Evolutionary conservation across 768 basidiomycete species (phyloP).

Genomic region (Trametes meyenii): DNA sequence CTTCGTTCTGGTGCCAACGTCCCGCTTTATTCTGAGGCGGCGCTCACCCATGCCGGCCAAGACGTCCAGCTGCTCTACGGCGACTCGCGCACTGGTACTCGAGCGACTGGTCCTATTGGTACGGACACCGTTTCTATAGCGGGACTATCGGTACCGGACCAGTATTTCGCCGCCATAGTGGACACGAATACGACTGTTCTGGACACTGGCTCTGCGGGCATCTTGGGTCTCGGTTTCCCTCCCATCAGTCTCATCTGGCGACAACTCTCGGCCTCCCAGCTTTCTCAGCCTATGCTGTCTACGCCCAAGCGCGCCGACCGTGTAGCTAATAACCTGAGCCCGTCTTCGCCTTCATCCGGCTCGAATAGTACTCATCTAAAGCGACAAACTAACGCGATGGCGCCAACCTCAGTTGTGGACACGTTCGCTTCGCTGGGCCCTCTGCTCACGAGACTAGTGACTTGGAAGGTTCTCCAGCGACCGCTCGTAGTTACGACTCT

Average conservation of each 20-base stretch:
- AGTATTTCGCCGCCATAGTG: conserved; percentile 69
- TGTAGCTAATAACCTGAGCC: neutral
- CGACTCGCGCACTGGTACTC: conserved; percentile 71
- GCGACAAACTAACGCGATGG: neutral
- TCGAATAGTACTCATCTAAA: conserved; percentile 4
- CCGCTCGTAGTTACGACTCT: conserved; percentile 53
- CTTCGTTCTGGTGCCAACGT: conserved; percentile 42
- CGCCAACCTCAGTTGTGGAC: conserved; percentile 20
- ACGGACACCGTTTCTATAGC: conserved; percentile 59
- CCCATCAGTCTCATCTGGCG: conserved; percentile 44
- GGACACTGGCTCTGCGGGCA: conserved; percentile 60
- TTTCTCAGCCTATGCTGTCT: conserved; percentile 5
- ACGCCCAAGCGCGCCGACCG: neutral
- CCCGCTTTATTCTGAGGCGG: conserved; percentile 52
- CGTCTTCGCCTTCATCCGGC: conserved; percentile 16
- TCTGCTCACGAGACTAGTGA: conserved; percentile 37
- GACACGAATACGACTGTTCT: conserved; percentile 67
- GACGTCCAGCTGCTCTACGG: conserved; percentile 62
- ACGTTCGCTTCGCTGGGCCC: conserved; percentile 38
- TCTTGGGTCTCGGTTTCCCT: conserved; percentile 78
- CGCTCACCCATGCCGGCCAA: conserved; percentile 50
- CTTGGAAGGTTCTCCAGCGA: conserved; percentile 44
- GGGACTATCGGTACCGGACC: conserved; percentile 49
- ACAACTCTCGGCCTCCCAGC: conserved; percentile 23
- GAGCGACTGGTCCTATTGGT: conserved; percentile 66